Conservation (phyloP, 805 yeast genomes). For the Sungouiella blattae region DNA sequence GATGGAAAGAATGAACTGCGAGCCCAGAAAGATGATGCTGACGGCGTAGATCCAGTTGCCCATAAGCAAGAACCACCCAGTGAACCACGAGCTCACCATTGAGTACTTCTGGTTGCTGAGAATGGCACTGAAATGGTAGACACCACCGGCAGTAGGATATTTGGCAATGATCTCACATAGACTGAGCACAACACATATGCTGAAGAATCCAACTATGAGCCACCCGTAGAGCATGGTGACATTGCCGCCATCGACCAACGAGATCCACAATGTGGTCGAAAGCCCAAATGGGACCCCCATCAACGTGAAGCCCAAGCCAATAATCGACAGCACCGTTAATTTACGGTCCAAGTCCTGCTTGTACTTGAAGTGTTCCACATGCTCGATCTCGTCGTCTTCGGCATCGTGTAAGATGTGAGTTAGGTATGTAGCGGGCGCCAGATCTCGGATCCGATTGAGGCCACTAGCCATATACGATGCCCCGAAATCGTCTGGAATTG, state of each 20-base stretch:
- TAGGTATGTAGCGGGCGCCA: constrained; percentile 16
- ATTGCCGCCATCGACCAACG: constrained; percentile 73
- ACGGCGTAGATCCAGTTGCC: constrained; percentile 80
- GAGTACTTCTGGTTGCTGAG: constrained; percentile 57
- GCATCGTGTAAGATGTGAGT: constrained; percentile 11
- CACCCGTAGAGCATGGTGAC: constrained; percentile 76
- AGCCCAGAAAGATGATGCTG: constrained; percentile 70
- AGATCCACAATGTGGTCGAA: constrained; percentile 68
- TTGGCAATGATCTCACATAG: constrained; percentile 75
- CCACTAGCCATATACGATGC: constrained; percentile 10
- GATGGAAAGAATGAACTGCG: constrained; percentile 67
- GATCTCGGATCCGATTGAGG: constrained; percentile 11
- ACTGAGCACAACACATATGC: constrained; percentile 63
- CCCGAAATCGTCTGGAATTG: constrained; percentile 6
- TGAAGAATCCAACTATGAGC: constrained; percentile 59
- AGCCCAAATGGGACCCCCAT: constrained; percentile 83
- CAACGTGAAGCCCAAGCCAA: constrained; percentile 74
- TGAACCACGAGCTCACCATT: constrained; percentile 65
- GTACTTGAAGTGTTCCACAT: constrained; percentile 69
- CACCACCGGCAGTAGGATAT: constrained; percentile 73
- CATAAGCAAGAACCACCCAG: constrained; percentile 70
- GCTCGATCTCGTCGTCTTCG: constrained; percentile 49
- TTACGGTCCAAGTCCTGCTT: constrained; percentile 69
- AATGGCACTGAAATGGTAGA: constrained; percentile 74
- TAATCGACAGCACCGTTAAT: constrained; percentile 63